Base-by-base conservation (phyloP, 805 yeast species). In the Wickerhamomyces rabaulensis region DNA sequence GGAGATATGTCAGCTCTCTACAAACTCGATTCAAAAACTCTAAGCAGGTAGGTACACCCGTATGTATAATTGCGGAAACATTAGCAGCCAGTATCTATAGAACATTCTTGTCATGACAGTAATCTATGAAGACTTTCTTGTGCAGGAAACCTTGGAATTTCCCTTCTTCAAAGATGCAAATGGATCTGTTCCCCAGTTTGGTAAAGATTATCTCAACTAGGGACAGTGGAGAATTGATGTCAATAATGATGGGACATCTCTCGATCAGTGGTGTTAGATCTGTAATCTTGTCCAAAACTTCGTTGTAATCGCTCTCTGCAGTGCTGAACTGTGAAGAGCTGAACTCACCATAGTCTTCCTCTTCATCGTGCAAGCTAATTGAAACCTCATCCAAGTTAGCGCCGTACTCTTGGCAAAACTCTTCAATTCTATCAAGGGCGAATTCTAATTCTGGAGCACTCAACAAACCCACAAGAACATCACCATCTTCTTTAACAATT, bases 341-440 rank as follows among this genome's bases (percentile, higher is more conserved):
- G 5, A 17, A 16, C 10, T 10, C 21, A 17, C 84, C 90, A 58
- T 87, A 95, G 52, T 86, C 94, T 56, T 87, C 94, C 64, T 89
- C 96, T 62, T 88, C 94, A 27, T 27, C 31, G 7, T 27, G n/a
- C 56, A 88, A 74, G 65, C 88, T 96, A 44, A 88, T 83, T 23
- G 92, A 84, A 37, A 89, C 21, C 3, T 33, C 82, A 62, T 87
- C 41, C 10, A 87, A 67, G 89, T 89, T 56, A 89, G 77, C 75
- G 84, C 76, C 65, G 89, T 96, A 96, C 96, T 89, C 52, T 91
- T 80, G 55, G 80, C 80, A 41, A 13, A 21, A 41, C 8, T 31
- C 23, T 7, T n/a, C 23, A 15, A 39, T 16, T 16, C 21, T 33
- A 54, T 79, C 83, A 25, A 79, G 57, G n/a, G 74, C 72, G 48